A percentile compares a stretch with the other conserved stretches of the same genome.
These are phyloP conservation scores for Centrapalus pauciflorus DNA, from an alignment of 129 eudicot genomes.

Conservation along the genomic window DNA sequence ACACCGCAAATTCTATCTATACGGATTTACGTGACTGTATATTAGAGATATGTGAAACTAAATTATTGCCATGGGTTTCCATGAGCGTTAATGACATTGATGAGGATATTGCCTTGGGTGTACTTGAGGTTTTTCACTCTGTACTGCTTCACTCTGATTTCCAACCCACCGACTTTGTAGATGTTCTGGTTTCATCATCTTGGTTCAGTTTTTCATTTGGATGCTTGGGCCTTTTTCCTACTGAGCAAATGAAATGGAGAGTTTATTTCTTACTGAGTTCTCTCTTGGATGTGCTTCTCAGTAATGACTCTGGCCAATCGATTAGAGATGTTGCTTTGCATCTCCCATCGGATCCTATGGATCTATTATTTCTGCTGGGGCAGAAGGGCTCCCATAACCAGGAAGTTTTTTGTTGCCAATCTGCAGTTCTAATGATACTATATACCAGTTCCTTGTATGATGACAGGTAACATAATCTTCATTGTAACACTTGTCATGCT, in stretches of 20 bases:
- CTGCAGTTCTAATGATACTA: constrained; percentile 68
- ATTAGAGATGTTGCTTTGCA: constrained; percentile 66
- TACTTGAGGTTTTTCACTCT: constrained; percentile 64
- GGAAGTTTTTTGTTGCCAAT: constrained; percentile 59
- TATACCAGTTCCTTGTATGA: constrained; percentile 67
- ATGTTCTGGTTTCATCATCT: constrained; percentile 53
- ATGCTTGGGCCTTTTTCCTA: constrained; percentile 81
- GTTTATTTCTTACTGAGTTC: constrained; percentile 74
- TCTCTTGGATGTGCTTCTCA: constrained; percentile 56
- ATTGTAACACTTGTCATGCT: constrained; percentile 14
- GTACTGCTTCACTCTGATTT: constrained; percentile 48
- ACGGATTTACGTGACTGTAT: constrained; percentile 41
- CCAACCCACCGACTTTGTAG: constrained; percentile 46
- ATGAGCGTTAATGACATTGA: constrained; percentile 48
- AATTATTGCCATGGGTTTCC: constrained; percentile 78
- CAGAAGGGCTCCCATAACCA: constrained; percentile 61
- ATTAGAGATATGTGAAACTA: constrained; percentile 51
- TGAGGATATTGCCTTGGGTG: constrained; percentile 68
- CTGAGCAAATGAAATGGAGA: constrained; percentile 71
- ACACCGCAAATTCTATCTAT: constrained; percentile 19
- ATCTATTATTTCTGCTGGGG: constrained; percentile 73
- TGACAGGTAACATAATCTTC: constrained; percentile 57
- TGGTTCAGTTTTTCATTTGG: constrained; percentile 82
- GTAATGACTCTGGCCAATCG: constrained; percentile 61
- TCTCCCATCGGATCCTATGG: constrained; percentile 88